Conservation (phyloP, 345 rosid genomes). For the Boechera stricta region DNA sequence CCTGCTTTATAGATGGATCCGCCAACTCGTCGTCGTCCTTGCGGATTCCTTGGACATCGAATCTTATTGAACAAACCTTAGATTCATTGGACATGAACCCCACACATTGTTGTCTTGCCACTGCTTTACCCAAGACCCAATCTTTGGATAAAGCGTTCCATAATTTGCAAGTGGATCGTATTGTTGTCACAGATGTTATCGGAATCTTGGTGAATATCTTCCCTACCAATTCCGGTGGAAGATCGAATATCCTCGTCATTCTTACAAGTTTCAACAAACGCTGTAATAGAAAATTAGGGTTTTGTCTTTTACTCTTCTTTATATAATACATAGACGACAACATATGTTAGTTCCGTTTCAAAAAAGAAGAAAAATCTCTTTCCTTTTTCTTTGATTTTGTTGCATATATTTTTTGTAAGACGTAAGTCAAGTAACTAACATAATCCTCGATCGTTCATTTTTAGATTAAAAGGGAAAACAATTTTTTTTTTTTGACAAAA, state of each 20-base stretch:
- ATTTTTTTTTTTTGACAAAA: too few relatives aligned
- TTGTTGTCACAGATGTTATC: background rate
- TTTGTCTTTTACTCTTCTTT: too few relatives aligned
- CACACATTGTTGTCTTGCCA: background rate
- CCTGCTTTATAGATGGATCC: background rate
- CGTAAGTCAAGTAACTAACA: too few relatives aligned
- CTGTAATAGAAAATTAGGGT: too few relatives aligned
- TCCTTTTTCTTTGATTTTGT: too few relatives aligned
- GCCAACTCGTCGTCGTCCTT: background rate
- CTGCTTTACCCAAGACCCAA: background rate
- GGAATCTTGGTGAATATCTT: background rate
- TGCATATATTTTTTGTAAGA: too few relatives aligned
- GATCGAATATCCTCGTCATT: background rate
- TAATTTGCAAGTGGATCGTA: constrained; percentile 10
- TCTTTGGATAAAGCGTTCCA: background rate
- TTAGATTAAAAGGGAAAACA: too few relatives aligned
- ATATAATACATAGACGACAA: too few relatives aligned
- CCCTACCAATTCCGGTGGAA: background rate
- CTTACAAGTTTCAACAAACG: background rate
- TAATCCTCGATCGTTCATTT: too few relatives aligned
- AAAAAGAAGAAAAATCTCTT: too few relatives aligned
- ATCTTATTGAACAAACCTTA: background rate
- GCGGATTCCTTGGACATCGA: background rate
- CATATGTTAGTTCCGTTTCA: too few relatives aligned
- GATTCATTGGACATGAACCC: background rate